Conservation (phyloP, 306 rosid species). For the Lotus japonicus region DNA sequence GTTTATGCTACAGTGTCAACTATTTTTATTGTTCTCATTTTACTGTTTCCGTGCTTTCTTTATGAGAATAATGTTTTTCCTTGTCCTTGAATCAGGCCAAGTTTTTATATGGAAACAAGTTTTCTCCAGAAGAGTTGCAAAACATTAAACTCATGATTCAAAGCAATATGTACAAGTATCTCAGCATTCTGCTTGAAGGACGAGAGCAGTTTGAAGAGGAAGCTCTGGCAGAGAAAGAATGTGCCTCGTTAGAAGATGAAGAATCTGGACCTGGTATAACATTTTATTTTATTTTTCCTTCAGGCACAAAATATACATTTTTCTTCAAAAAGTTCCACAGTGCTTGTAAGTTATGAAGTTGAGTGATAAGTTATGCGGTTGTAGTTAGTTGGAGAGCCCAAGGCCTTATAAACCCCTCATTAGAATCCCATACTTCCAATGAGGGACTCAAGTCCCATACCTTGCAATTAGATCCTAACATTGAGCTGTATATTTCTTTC, state of each 20-base stretch:
- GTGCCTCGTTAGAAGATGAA: constrained; percentile 26
- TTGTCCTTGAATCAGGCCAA: constrained; percentile 52
- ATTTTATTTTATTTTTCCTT: no score
- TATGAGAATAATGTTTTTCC: constrained; percentile 4
- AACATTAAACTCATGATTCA: constrained; percentile 81
- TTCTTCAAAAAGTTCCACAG: background rate
- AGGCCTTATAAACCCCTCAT: no score
- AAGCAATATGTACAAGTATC: constrained; percentile 88
- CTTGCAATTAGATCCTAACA: no score
- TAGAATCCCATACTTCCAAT: no score
- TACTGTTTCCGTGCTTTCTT: background rate
- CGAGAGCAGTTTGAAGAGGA: constrained; percentile 93
- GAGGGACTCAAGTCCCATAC: no score
- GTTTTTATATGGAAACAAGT: constrained; percentile 65
- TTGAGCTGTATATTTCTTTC: background rate
- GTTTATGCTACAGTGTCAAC: background rate
- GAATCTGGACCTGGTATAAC: constrained; percentile 39
- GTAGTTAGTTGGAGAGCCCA: no score
- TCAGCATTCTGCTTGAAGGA: constrained; percentile 79
- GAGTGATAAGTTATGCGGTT: no score
- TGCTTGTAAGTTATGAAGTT: background rate
- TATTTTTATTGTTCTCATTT: background rate
- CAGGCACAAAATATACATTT: background rate
- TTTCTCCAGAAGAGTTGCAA: constrained; percentile 68
- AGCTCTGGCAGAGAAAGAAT: constrained; percentile 37